Evolutionary conservation across 306 rosid genomes (phyloP), one percentile per base, ranked within the genome.

Genomic region (Vigna reflexopilosa): DNA sequence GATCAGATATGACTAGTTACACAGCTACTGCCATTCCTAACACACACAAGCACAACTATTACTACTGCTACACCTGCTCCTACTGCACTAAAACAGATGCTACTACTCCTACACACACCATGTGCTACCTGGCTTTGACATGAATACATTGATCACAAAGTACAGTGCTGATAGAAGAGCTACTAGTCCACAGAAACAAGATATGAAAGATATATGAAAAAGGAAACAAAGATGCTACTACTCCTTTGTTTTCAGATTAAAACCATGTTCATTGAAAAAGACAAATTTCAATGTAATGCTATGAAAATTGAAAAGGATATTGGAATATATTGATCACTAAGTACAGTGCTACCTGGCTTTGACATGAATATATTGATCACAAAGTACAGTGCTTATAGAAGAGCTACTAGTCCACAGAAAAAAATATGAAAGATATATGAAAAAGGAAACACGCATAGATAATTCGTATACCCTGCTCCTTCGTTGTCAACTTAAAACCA

Each of bases 181-280:
- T 13, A 63, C 36, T 16, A 50, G 8, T 9, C 9, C 71, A 32
- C 26, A 38, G 10, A 38, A 7, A 38, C 10, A 38, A 9, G 9
- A 40, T 26, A 9, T 40, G 45, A 28, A 12, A 62, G 26, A 69
- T 76, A 67, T 42, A 19, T 28, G 9, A 67, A 51, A 30, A 61
- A 54, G 63, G 82, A 55, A 10, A 72, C 17, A 32, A 9, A 55
- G 50, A 40, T 14, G 57, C 38, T 52, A 38, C 0, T 22, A 45
- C 38, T 34, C 19, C 40, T 55, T 68, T 45, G 34, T 24, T 38
- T 40, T 68, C 51, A 69, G 68, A 78, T 56, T 56, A 24, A 69
- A 58, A 30, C 32, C 4, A 5, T 58, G 64, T 69, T 30, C 10
- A 7, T 57, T 9, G 38, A 32, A n/a, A 64, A 76, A 16, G 24